These are phyloP conservation scores for Cercospora zeae-maydis DNA, from an alignment of 2,329 filamentous ascomycete species.

Conservation along the genomic window DNA sequence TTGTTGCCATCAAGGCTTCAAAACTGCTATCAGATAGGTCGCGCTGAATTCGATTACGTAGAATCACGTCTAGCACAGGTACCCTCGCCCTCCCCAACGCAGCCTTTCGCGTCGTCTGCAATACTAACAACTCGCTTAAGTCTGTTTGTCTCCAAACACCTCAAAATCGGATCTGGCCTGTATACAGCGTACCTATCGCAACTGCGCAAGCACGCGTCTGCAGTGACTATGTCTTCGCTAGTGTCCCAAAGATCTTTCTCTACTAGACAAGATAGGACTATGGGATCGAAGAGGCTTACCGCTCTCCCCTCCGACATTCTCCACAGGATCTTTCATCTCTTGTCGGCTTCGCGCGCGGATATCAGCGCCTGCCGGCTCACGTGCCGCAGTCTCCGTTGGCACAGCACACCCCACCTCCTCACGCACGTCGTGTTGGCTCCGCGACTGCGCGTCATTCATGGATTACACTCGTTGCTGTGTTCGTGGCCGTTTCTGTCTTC, in stretches of 20 bases:
- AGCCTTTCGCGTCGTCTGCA: not conserved
- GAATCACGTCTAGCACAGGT: not conserved
- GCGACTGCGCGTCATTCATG: not conserved
- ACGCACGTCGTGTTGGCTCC: not conserved
- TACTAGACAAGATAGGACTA: not conserved
- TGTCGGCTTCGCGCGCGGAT: not conserved
- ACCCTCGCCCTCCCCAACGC: not conserved
- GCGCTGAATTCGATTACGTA: not conserved
- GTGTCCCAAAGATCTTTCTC: not conserved
- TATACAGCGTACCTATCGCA: not conserved
- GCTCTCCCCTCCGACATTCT: not conserved
- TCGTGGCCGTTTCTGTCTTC: not conserved
- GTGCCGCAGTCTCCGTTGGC: not conserved
- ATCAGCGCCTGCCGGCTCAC: not conserved
- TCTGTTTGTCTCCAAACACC: not conserved
- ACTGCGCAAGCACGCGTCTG: not conserved
- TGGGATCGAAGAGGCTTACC: not conserved
- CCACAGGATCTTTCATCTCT: not conserved
- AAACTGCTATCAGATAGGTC: not conserved
- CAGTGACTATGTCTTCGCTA: not conserved
- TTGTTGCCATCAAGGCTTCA: not conserved
- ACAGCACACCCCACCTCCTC: not conserved
- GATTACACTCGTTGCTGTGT: not conserved
- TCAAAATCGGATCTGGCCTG: not conserved
- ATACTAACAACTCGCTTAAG: not conserved